A percentile compares a stretch with the other conserved stretches of the same genome.
Evolutionary conservation across 1,139 yeast genomes (phyloP).

Genomic region (Debaryomyces sp.): DNA sequence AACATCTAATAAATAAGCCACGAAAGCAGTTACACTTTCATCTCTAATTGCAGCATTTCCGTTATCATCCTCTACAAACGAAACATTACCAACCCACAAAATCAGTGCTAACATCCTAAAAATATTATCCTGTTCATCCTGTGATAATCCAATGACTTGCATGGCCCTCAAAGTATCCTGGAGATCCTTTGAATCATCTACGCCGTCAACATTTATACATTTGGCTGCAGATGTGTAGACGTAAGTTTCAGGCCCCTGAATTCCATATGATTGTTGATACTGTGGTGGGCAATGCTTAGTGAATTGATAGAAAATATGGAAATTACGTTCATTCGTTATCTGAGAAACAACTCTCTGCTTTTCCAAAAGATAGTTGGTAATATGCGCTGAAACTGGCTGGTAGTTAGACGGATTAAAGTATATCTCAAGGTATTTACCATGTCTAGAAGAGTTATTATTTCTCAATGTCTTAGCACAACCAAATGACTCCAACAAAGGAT

Average conservation of each 20-base stretch:
- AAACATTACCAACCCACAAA: constrained; percentile 92
- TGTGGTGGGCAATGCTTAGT: constrained; percentile 88
- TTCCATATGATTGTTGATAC: constrained; percentile 82
- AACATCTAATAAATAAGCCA: constrained; percentile 87
- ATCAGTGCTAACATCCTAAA: constrained; percentile 84
- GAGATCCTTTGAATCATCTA: constrained; percentile 81
- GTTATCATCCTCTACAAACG: constrained; percentile 82
- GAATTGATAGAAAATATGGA: constrained; percentile 95
- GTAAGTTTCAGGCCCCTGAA: constrained; percentile 93
- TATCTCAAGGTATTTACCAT: constrained; percentile 95
- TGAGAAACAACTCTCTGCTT: constrained; percentile 96
- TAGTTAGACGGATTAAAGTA: constrained; percentile 71
- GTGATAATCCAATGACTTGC: constrained; percentile 80
- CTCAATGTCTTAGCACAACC: constrained; percentile 98
- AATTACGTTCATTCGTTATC: constrained; percentile 88
- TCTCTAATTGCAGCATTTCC: constrained; percentile 86
- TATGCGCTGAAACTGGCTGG: constrained; percentile 94
- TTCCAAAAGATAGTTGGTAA: constrained; percentile 91
- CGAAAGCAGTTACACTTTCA: constrained; percentile 86
- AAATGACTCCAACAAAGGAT: constrained; percentile 92
- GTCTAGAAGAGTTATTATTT: constrained; percentile 95
- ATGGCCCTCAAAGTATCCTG: constrained; percentile 85
- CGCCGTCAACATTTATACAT: constrained; percentile 83
- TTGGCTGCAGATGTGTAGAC: constrained; percentile 85
- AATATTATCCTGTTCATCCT: constrained; percentile 85